Percentiles rank a stretch among this genome's conserved stretches.
These are phyloP conservation scores for Arxiozyma telluris DNA, from an alignment of 1,139 yeast genomes.

Conservation along the genomic window DNA sequence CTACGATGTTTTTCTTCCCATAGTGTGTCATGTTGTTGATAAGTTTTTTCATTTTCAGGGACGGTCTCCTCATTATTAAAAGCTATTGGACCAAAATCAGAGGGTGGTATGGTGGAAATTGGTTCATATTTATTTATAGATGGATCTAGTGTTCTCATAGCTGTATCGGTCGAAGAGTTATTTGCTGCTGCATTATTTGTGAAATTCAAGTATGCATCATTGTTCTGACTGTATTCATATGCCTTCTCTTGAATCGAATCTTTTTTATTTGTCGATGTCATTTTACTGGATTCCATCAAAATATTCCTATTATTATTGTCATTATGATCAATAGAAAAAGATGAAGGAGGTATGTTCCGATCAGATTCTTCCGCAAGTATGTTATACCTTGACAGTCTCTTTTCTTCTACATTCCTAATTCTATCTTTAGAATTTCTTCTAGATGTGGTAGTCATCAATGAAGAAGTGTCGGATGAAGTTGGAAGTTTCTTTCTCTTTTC, in stretches of 20 bases:
- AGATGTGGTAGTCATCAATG: not conserved
- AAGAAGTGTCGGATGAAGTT: slow-evolving; percentile 1
- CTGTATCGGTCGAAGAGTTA: slow-evolving; percentile 2
- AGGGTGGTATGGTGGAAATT: not conserved
- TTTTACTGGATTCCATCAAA: not conserved
- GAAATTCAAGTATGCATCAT: slow-evolving; percentile 23
- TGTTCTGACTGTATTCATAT: slow-evolving; percentile 19
- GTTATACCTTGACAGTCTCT: not conserved
- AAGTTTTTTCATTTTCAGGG: not conserved
- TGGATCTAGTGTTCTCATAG: slow-evolving; percentile 14
- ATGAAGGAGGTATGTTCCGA: not conserved
- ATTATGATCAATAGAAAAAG: not conserved
- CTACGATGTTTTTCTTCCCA: slow-evolving; percentile 17
- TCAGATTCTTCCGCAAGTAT: not conserved
- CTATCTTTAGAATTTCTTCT: not conserved
- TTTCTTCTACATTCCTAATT: not conserved
- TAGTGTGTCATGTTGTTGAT: slow-evolving; percentile 10
- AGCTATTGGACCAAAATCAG: not conserved
- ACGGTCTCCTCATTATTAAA: not conserved
- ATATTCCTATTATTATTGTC: not conserved
- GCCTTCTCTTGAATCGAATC: slow-evolving; percentile 15
- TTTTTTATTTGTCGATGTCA: slow-evolving; percentile 4
- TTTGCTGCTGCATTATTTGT: slow-evolving; percentile 16
- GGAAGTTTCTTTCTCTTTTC: slow-evolving; percentile 18
- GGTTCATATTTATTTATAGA: not conserved